Evolutionary conservation across 306 rosid species (phyloP).

Genomic region (Oemleria cerasiformis): DNA sequence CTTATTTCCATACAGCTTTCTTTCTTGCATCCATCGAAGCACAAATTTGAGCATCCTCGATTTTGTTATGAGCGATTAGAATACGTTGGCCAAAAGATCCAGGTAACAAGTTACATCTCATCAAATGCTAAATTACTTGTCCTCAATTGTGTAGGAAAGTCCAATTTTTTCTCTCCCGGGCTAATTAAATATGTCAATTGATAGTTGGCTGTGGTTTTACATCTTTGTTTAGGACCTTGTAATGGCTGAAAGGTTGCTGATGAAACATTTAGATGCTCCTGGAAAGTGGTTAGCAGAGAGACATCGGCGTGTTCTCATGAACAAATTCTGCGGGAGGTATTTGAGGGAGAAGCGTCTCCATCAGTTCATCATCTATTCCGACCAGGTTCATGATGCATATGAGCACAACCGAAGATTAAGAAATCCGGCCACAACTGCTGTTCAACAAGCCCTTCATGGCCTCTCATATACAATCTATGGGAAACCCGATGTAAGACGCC

Average conservation of each 20-base stretch:
- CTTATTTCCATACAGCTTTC: constrained; percentile 61
- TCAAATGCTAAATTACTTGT: constrained; percentile 8
- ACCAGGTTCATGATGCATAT: constrained; percentile 52
- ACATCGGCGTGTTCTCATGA: constrained; percentile 82
- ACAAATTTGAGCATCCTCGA: constrained; percentile 93
- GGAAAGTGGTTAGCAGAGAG: constrained; percentile 85
- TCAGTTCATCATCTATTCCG: constrained; percentile 49
- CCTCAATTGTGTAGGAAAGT: neutral
- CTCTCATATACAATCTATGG: constrained; percentile 85
- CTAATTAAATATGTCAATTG: neutral
- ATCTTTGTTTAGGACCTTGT: constrained; percentile 64
- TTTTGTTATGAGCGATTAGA: constrained; percentile 90
- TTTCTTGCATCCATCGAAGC: constrained; percentile 88
- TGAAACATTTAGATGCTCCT: constrained; percentile 97
- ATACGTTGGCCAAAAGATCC: constrained; percentile 89
- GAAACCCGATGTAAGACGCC: constrained; percentile 88
- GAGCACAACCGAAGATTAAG: constrained; percentile 76
- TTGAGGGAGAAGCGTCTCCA: constrained; percentile 82
- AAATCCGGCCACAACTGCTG: constrained; percentile 82
- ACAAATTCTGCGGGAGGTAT: constrained; percentile 83
- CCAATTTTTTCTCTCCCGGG: constrained; percentile 4
- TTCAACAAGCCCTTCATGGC: constrained; percentile 90
- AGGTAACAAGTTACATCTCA: constrained; percentile 47
- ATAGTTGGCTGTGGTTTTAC: constrained; percentile 13
- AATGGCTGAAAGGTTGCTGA: constrained; percentile 91